These are phyloP conservation scores for Cordia subcordata DNA, from an alignment of 257 asterid species.

Conservation along the genomic window DNA sequence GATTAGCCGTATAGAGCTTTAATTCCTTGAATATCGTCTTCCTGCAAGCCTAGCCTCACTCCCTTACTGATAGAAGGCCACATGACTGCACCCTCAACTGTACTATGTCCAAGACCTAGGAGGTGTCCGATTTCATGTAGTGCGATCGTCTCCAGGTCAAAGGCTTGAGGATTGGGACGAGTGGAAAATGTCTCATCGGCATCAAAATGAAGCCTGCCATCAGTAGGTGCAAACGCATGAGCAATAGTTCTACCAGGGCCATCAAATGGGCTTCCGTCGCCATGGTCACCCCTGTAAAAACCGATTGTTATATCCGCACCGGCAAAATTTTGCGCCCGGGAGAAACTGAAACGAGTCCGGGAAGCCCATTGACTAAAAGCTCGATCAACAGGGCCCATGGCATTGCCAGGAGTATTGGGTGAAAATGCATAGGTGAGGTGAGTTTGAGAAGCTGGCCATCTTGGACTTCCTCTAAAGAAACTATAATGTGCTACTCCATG, in stretches of 20 bases:
- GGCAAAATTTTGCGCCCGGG: background rate
- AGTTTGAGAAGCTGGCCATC: conserved; percentile 27
- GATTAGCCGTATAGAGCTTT: background rate
- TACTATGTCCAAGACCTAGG: conserved; percentile 35
- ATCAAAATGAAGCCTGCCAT: conserved; percentile 28
- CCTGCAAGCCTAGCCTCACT: conserved; percentile 4
- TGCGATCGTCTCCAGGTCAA: conserved; percentile 29
- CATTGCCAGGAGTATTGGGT: background rate
- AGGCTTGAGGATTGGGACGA: background rate
- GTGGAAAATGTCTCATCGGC: conserved; percentile 22
- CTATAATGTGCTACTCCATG: conserved; percentile 22
- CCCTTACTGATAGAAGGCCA: conserved; percentile 9
- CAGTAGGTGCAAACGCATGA: conserved; percentile 26
- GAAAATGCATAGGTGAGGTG: conserved; percentile 15
- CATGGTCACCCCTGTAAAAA: conserved; percentile 18
- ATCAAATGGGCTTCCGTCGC: conserved; percentile 25
- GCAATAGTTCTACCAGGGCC: conserved; percentile 31
- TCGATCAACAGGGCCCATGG: conserved; percentile 4
- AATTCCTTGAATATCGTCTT: conserved; percentile 29
- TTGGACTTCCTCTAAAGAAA: conserved; percentile 15
- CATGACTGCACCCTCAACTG: conserved; percentile 24
- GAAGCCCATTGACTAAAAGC: conserved; percentile 30
- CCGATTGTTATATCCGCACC: conserved; percentile 21
- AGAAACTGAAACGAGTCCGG: conserved; percentile 16
- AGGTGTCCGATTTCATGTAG: conserved; percentile 43